These are phyloP conservation scores for Osmanthus fragrans DNA, from an alignment of 257 asterid species.

Conservation along the genomic window DNA sequence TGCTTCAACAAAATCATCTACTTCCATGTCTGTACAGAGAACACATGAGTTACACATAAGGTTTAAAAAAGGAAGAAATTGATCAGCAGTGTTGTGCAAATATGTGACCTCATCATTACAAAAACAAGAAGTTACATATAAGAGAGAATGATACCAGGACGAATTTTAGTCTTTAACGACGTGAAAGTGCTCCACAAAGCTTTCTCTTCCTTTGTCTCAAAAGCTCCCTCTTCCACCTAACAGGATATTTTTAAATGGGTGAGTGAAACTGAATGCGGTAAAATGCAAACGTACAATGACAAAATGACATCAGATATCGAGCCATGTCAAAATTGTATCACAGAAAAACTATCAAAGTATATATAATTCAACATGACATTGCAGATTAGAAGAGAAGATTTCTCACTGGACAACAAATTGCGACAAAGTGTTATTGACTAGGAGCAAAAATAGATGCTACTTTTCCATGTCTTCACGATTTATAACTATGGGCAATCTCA, in stretches of 20 bases:
- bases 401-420: background rate
- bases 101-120: conserved; percentile 6
- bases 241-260: conserved; percentile 17
- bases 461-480: background rate
- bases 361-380: conserved; percentile 5
- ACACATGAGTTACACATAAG: conserved; percentile 4
- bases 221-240: conserved; percentile 87
- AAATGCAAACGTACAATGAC: background rate
- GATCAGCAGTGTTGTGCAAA: conserved; percentile 5
- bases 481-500: background rate
- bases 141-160: conserved; percentile 51
- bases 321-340: background rate
- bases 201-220: conserved; percentile 75
- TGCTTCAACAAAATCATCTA: conserved; percentile 80
- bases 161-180: conserved; percentile 62
- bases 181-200: conserved; percentile 76
- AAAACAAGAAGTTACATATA: conserved; percentile 6
- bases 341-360: background rate
- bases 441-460: background rate
- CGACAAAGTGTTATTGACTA: background rate
- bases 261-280: conserved; percentile 1
- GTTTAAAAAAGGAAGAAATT: conserved; percentile 11
- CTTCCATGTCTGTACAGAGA: conserved; percentile 70
- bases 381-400: background rate
- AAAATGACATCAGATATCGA: background rate